Evolutionary conservation across 257 asterid species (phyloP).

Genomic region (Ballota nigra): DNA sequence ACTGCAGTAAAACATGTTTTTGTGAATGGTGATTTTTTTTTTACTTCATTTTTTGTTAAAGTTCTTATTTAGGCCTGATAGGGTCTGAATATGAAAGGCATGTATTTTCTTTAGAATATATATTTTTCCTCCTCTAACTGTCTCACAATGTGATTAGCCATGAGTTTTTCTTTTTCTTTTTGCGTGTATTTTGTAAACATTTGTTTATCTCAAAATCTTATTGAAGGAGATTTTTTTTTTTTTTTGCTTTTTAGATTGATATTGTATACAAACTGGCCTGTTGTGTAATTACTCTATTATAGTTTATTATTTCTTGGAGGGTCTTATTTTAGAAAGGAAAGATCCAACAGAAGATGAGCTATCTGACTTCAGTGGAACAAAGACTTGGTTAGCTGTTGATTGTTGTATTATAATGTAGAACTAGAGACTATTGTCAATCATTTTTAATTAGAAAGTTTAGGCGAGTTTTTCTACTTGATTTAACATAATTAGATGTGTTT

Average conservation of each 20-base stretch:
- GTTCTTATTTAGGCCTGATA: conserved; percentile 19
- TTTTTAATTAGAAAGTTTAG: neutral
- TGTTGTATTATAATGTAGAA: no score
- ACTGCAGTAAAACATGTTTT: conserved; percentile 33
- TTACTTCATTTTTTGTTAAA: conserved; percentile 17
- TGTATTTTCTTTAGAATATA: conserved; percentile 36
- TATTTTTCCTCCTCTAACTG: conserved; percentile 13
- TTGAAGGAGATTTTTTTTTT: conserved; percentile 9
- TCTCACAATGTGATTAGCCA: conserved; percentile 37
- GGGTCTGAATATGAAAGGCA: conserved; percentile 34
- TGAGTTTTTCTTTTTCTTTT: conserved; percentile 13
- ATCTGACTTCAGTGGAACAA: neutral
- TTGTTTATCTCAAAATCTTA: conserved; percentile 6
- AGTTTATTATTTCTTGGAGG: neutral
- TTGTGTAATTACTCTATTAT: neutral
- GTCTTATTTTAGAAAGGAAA: neutral
- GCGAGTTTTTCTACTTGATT: neutral
- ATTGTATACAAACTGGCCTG: neutral
- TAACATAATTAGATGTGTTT: neutral
- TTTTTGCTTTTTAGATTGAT: conserved; percentile 1
- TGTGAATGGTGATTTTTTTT: conserved; percentile 30
- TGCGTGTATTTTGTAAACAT: conserved; percentile 28
- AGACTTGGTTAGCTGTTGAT: neutral
- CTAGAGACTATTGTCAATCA: neutral
- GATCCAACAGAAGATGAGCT: neutral